Percentiles rank a stretch among this genome's conserved stretches.
These are phyloP conservation scores for Bipolaris zeicola DNA, from an alignment of 2,329 filamentous ascomycete genomes.

Conservation along the genomic window DNA sequence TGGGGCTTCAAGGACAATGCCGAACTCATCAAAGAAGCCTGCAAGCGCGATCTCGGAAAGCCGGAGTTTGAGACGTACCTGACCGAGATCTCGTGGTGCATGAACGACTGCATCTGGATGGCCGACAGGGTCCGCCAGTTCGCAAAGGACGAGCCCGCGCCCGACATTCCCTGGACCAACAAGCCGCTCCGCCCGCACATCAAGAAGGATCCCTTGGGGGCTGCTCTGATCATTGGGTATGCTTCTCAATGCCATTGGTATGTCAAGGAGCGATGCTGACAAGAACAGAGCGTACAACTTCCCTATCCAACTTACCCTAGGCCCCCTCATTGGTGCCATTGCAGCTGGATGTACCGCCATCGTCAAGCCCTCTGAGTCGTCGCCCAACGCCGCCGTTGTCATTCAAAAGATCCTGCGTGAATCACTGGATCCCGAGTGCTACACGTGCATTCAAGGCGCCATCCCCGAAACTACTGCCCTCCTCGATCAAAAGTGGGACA, in stretches of 20 bases:
- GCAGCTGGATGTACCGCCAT: slow-evolving; percentile 88
- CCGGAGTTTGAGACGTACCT: slow-evolving; percentile 73
- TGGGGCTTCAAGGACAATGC: slow-evolving; percentile 86
- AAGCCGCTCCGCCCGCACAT: slow-evolving; percentile 74
- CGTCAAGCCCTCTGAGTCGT: slow-evolving; percentile 86
- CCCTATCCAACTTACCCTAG: slow-evolving; percentile 79
- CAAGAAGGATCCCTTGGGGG: slow-evolving; percentile 85
- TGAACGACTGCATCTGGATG: slow-evolving; percentile 80
- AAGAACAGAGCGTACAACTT: slow-evolving; percentile 82
- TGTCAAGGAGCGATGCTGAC: neutral
- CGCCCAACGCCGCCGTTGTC: slow-evolving; percentile 76
- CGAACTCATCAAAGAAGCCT: slow-evolving; percentile 73
- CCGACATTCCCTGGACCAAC: slow-evolving; percentile 71
- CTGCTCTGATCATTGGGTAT: slow-evolving; percentile 73
- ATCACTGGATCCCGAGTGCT: slow-evolving; percentile 77
- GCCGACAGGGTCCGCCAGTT: slow-evolving; percentile 80
- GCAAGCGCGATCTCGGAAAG: slow-evolving; percentile 79
- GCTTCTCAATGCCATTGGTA: neutral
- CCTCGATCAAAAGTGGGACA: slow-evolving; percentile 91
- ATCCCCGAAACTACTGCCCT: slow-evolving; percentile 80
- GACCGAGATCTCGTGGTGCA: slow-evolving; percentile 76
- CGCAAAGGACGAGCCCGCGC: slow-evolving; percentile 78
- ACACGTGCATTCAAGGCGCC: slow-evolving; percentile 78
- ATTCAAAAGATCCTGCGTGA: slow-evolving; percentile 78
- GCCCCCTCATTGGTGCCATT: slow-evolving; percentile 86